Evolutionary conservation across 495 filamentous ascomycete species (phyloP), one percentile per base, ranked within the genome.

Genomic region (Penicillium arizonense): DNA sequence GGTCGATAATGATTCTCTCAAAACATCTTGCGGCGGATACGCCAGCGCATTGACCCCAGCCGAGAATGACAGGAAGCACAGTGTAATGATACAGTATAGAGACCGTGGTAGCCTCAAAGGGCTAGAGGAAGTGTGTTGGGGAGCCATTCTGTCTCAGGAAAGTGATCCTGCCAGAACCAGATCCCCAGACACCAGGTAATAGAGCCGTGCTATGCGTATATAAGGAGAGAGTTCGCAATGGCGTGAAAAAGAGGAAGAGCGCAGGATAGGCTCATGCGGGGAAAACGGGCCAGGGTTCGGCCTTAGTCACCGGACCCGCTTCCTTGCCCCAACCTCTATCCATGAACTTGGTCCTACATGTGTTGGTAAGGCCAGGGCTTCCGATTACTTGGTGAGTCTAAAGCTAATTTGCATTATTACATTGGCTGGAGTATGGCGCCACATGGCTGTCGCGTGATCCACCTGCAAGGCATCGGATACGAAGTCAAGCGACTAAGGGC

Each of bases 21-120:
- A 52, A 13, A 57, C 50, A 33, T 62, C 61, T 49, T 73, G 73
- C 26, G 56, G 55, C 35, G 49, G 55, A 51, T 62, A 57, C 48
- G 61, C 63, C 60, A 69, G 65, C 57, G 68, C 64, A 64, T 70
- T 61, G 48, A 57, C 53, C 53, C 34, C 48, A 28, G 34, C 33
- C 21, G 52, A 44, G 41, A 67, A 37, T 32, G 55, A 60, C 47
- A 63, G 45, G 24, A 63, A 32, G 47, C 53, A 56, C 53, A 73
- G 47, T 13, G 45, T 58, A 38, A 72, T 43, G 35, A 63, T 49
- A 36, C 51, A 50, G 55, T 48, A 57, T 32, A 57, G 44, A 49
- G 47, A 53, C 21, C 36, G 32, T 40, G 56, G 24, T 10, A 42
- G 54, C 56, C 63, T 49, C 28, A 37, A 37, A 44, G 20, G 53